Evolutionary conservation across 2,329 filamentous ascomycete species (phyloP), one percentile per base, ranked within the genome.

Genomic region (Phyllosticta capitalensis): DNA sequence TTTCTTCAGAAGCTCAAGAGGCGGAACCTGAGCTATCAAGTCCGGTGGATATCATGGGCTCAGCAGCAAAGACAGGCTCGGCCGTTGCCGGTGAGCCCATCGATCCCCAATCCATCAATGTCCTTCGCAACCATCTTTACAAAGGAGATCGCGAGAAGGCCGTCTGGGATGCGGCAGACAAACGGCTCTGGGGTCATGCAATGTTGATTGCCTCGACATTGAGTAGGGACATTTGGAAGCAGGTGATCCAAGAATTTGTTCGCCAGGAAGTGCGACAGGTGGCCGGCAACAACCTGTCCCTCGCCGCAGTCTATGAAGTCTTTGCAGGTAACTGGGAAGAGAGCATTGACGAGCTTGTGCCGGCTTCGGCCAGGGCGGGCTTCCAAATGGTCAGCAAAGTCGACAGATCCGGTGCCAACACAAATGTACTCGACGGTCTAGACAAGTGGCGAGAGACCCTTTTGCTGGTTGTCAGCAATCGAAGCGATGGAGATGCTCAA

Each of bases 401-500:
- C 2, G 79, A 84, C 60, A 78, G 82, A 6, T 75, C 79, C 7
- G 83, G 81, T 1, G 75, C 83, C 30, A 79, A 84, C 0, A 86
- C 85, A 64, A 90, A 94, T 71, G 86, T 86, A 0, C 78, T 92
- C 5, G 88, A 90, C 67, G 94, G 94, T 4, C 78, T 99, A 20
- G 89, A 97, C 67, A 91, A 91, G 71, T 99, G 94, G 94, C 85
- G 86, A 51, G 94, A 99, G 73, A 96, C 94, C 0, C 76, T 97
- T 48, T 84, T 87, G 1, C 78, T 99, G 61, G 83, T 97, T 24
- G 74, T 96, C 50, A 92, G 89, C 74, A 99, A 99, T 72, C 85
- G 94, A 62, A 96, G 88, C 63, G 74, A 81, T 1, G 87, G 89
- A 26, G 94, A 99, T 72, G 80, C 82, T 9, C 83, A 85, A 61